A percentile compares a stretch with the other conserved stretches of the same genome.
Conservation (phyloP, 2,329 filamentous ascomycete genomes). For the Cercospora brassicicola region DNA sequence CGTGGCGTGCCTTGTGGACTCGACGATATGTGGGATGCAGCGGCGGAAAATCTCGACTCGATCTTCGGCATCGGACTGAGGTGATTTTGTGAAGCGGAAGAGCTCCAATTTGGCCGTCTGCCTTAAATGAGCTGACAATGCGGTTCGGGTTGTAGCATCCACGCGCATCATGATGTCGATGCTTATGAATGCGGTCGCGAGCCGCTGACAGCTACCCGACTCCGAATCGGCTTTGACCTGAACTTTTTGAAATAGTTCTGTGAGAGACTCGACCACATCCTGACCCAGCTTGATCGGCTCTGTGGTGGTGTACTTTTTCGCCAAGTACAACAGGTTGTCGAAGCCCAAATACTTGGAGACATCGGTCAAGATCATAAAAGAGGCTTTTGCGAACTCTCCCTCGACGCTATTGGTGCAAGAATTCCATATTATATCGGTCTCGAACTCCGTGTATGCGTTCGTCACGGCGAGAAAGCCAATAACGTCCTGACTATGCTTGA, state of each 20-base stretch:
- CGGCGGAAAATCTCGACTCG: conserved; percentile 28
- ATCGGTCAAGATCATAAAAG: conserved; percentile 64
- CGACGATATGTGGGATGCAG: conserved; percentile 27
- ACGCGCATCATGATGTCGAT: conserved; percentile 31
- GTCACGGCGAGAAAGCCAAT: conserved; percentile 84
- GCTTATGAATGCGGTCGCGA: conserved; percentile 30
- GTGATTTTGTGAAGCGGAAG: conserved; percentile 20
- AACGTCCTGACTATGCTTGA: conserved; percentile 76
- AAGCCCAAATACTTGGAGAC: conserved; percentile 49
- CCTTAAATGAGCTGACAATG: conserved; percentile 20
- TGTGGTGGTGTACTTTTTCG: conserved; percentile 63
- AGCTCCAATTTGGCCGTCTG: conserved; percentile 26
- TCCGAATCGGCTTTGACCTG: conserved; percentile 9
- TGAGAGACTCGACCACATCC: conserved; percentile 30
- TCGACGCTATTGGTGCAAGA: conserved; percentile 80
- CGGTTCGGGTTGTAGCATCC: conserved; percentile 12
- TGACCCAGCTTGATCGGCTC: conserved; percentile 29
- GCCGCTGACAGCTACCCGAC: conserved; percentile 11
- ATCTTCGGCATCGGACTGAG: conserved; percentile 19
- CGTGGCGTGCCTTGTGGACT: conserved; percentile 25
- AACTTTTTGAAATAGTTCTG: conserved; percentile 23
- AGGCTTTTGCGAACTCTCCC: conserved; percentile 76
- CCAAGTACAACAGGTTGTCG: conserved; percentile 62
- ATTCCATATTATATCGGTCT: conserved; percentile 81
- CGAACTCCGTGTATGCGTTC: conserved; percentile 65